phyloP scores from a whole-genome alignment of 2,329 filamentous ascomycete species.

The Nothophoma quercina region DNA sequence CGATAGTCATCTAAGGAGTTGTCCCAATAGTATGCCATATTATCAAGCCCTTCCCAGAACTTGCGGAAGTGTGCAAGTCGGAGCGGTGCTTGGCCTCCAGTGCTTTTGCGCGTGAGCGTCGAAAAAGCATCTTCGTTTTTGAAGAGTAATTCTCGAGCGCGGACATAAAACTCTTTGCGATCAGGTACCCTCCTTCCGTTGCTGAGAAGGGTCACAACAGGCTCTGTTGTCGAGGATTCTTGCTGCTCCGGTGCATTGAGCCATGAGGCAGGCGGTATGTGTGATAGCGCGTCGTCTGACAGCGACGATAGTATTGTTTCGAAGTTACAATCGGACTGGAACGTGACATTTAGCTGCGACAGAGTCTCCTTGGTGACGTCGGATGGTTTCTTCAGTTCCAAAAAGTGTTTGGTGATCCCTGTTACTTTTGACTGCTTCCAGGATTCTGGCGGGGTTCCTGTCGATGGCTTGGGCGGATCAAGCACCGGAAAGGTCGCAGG shows the following conservation, averaged over 20 bases:
- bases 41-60: conserved; percentile 67
- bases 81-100: conserved; percentile 55
- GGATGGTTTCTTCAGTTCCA: conserved; percentile 50
- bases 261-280: conserved; percentile 51
- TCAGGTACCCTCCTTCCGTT: conserved; percentile 59
- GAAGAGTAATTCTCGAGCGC: conserved; percentile 60
- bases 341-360: conserved; percentile 53
- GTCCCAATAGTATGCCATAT: conserved; percentile 70
- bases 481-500: conserved; percentile 62
- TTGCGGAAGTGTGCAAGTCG: conserved; percentile 64
- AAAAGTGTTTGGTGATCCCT: conserved; percentile 56
- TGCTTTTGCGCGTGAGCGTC: conserved; percentile 60
- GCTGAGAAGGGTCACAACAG: conserved; percentile 48
- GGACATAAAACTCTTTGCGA: conserved; percentile 57
- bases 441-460: conserved; percentile 31
- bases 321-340: conserved; percentile 47
- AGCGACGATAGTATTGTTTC: conserved; percentile 49
- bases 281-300: conserved; percentile 44
- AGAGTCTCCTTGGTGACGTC: conserved; percentile 53
- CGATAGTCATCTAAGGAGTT: conserved; percentile 65
- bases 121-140: conserved; percentile 66
- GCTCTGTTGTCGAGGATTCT: conserved; percentile 34
- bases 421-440: conserved; percentile 48
- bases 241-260: conserved; percentile 37
- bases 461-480: conserved; percentile 45